Evolutionary conservation across 495 filamentous ascomycete genomes (phyloP), one percentile per base, ranked within the genome.

Genomic region (Penicillium roqueforti): DNA sequence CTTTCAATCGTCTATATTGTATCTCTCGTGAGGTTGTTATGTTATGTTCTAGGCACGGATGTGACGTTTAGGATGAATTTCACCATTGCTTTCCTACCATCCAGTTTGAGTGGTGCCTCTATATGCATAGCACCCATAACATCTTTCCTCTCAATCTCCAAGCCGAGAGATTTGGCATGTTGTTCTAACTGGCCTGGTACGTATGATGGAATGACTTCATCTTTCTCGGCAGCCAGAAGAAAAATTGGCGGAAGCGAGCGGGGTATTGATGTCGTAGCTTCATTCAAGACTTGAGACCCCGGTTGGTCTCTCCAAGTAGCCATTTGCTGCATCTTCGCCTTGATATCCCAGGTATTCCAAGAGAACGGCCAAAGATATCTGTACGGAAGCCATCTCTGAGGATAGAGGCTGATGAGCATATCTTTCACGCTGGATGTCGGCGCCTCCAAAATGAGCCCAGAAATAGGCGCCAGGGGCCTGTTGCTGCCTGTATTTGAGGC

Each of bases 371-470:
- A 65, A 0, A 85, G 67, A 67, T 87, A 85, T 4, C 81, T 73
- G 66, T 93, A 92, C 1, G 88, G 88, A 0, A 92, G 68, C 89
- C 89, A 92, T 54, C 82, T 87, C 60, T 92, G 87, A 9, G 88
- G 88, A 66, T 91, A 93, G 18, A 95, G 63, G 2, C 80, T 80
- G 26, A 80, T 69, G 16, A 95, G 71, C 87, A 95, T 90, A 26
- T 81, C 78, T n/a, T 78, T 72, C 48, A 90, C 79, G 48, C 80
- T 89, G 2, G 83, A 75, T 48, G 90, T 91, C 3, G 89, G 88
- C 0, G 88, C 91, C 59, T 93, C 88, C 10, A 92, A 74, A 11
- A 92, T 68, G 47, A 93, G 43, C 4, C 78, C 79, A 8, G 62
- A 59, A 4, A 85, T 66, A 0, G 64, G 62, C 14, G 62, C 58